These are phyloP conservation scores for Metarhizium humberi DNA, from an alignment of 2,329 filamentous ascomycete genomes.

Conservation along the genomic window DNA sequence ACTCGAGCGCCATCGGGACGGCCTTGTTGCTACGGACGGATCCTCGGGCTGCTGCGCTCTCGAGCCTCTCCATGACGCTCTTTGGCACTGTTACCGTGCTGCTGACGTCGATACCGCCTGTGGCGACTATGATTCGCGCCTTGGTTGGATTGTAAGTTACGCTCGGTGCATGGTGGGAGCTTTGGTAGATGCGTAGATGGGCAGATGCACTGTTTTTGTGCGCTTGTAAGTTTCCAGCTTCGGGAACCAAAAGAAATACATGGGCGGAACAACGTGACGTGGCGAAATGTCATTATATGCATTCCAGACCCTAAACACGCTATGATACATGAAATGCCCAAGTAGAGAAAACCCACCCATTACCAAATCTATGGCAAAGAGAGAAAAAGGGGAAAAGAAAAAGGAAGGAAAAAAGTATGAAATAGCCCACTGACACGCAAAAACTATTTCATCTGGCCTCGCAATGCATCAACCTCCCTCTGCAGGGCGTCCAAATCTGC, in stretches of 20 bases:
- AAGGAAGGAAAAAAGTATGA: neutral
- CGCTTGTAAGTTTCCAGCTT: too few species aligned
- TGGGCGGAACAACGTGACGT: conserved; percentile 27
- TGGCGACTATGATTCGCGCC: too few species aligned
- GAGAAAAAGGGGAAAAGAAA: too few species aligned
- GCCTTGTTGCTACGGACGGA: conserved; percentile 46
- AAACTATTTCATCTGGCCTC: conserved; percentile 19
- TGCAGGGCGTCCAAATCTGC: conserved; percentile 65
- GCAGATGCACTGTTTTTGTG: too few species aligned
- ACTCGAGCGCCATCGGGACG: conserved; percentile 50
- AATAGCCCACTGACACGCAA: neutral
- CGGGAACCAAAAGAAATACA: conserved; percentile 23
- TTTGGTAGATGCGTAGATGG: too few species aligned
- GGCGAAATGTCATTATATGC: too few species aligned
- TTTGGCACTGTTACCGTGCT: too few species aligned
- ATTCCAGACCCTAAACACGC: neutral
- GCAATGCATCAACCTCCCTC: conserved; percentile 62
- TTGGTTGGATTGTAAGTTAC: too few species aligned
- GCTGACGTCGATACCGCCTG: too few species aligned
- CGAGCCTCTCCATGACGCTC: conserved; percentile 29
- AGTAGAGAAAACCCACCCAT: too few species aligned
- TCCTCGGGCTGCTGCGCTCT: conserved; percentile 48
- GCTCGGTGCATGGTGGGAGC: too few species aligned
- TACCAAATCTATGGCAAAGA: too few species aligned
- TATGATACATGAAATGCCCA: neutral